Evolutionary conservation across 1,284 basidiomycete species (phyloP).

Genomic region (Fomitopsis palustris): DNA sequence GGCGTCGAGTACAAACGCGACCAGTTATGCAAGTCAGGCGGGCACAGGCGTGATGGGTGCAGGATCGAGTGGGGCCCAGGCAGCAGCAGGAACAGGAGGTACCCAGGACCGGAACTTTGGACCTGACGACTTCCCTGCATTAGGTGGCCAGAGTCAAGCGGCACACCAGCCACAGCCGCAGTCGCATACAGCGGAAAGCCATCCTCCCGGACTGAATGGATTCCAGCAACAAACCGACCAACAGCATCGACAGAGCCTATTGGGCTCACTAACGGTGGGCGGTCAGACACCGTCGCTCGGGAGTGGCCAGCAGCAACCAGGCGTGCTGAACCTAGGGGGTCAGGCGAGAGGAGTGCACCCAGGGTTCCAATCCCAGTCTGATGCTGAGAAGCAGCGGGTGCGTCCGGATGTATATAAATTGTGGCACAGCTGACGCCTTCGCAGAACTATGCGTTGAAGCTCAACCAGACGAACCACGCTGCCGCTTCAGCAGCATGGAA

Average conservation of each 20-base stretch:
- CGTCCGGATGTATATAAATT: conserved; percentile 28
- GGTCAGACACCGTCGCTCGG: conserved; percentile 29
- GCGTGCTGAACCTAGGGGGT: conserved; percentile 59
- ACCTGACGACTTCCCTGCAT: conserved; percentile 79
- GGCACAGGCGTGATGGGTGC: conserved; percentile 50
- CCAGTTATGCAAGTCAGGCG: conserved; percentile 76
- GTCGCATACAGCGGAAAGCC: conserved; percentile 33
- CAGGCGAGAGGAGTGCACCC: conserved; percentile 56
- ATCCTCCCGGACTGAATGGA: conserved; percentile 74
- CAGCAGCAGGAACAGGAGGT: conserved; percentile 33
- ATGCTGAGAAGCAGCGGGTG: conserved; percentile 70
- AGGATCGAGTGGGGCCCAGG: conserved; percentile 34
- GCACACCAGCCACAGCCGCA: conserved; percentile 32
- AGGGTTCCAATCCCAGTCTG: conserved; percentile 58
- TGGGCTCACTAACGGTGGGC: conserved; percentile 45
- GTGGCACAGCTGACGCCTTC: conserved; percentile 1
- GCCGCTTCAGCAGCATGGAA: conserved; percentile 51
- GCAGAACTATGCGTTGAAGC: conserved; percentile 55
- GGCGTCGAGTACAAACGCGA: conserved; percentile 36
- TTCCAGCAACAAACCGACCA: conserved; percentile 51
- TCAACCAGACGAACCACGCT: conserved; percentile 54
- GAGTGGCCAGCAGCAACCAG: conserved; percentile 48
- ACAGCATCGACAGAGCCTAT: conserved; percentile 49
- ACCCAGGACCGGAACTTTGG: conserved; percentile 67
- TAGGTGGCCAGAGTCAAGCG: conserved; percentile 52